A percentile compares a stretch with the other conserved stretches of the same genome.
phyloP scores from a whole-genome alignment of 768 basidiomycete species.

The Agaricus subrufescens region DNA sequence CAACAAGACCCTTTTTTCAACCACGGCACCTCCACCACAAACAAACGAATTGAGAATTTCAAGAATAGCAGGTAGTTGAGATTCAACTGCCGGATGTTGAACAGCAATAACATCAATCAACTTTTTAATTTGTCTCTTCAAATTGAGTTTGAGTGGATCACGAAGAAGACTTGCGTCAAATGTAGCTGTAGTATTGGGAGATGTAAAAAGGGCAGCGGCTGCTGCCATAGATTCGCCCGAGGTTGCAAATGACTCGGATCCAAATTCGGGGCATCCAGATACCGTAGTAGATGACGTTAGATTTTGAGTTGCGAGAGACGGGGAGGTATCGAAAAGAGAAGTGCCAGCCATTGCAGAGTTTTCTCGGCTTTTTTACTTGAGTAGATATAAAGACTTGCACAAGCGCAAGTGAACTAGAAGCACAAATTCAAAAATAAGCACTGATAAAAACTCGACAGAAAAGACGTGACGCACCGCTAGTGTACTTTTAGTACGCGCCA shows the following conservation, averaged over 20 bases:
- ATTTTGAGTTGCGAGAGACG: too few species aligned
- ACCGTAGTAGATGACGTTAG: too few species aligned
- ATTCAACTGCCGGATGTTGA: conserved; percentile 24
- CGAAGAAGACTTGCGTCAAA: conserved; percentile 15
- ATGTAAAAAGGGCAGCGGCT: conserved; percentile 5
- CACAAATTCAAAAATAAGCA: too few species aligned
- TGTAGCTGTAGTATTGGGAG: conserved; percentile 1
- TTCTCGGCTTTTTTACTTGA: too few species aligned
- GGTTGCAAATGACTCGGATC: neutral
- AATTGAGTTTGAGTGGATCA: conserved; percentile 59
- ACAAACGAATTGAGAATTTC: neutral
- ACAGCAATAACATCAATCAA: conserved; percentile 35
- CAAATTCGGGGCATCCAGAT: neutral
- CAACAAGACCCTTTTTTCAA: neutral
- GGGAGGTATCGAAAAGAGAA: too few species aligned
- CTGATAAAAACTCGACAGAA: too few species aligned
- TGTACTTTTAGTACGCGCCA: too few species aligned
- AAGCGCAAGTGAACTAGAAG: too few species aligned
- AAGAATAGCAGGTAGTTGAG: neutral
- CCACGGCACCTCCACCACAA: neutral
- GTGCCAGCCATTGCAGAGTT: too few species aligned
- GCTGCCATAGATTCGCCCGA: conserved; percentile 2
- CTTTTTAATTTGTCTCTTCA: conserved; percentile 45
- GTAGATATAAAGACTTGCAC: too few species aligned
- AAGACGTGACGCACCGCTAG: too few species aligned